phyloP scores from a whole-genome alignment of 2,329 filamentous ascomycete species.

The Clonostachys solani region DNA sequence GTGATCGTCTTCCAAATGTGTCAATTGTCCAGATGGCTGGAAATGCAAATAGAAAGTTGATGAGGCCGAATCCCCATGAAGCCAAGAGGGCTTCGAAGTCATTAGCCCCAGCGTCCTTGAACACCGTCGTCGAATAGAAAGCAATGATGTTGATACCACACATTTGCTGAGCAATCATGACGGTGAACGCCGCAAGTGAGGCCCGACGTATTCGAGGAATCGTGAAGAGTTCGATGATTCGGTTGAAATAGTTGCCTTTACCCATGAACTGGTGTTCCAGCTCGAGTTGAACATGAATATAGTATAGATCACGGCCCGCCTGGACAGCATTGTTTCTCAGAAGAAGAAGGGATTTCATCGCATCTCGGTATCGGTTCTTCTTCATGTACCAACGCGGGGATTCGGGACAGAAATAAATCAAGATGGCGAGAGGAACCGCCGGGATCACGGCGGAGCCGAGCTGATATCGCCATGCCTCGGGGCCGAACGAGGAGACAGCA shows the following conservation, averaged over 20 bases:
- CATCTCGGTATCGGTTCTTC: conserved; percentile 56
- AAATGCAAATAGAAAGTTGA: conserved; percentile 54
- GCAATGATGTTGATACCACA: conserved; percentile 70
- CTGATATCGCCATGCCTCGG: conserved; percentile 55
- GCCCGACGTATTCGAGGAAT: conserved; percentile 67
- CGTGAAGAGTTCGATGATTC: conserved; percentile 64
- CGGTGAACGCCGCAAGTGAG: conserved; percentile 69
- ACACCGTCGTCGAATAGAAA: conserved; percentile 68
- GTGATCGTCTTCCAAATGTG: conserved; percentile 47
- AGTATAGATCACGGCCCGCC: conserved; percentile 58
- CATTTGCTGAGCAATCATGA: conserved; percentile 78
- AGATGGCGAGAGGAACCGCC: conserved; percentile 47
- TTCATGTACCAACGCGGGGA: conserved; percentile 65
- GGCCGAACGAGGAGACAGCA: conserved; percentile 28
- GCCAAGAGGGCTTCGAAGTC: conserved; percentile 53
- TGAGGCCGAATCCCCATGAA: conserved; percentile 52
- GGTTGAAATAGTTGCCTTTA: conserved; percentile 52
- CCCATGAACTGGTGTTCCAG: conserved; percentile 49
- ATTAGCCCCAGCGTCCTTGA: conserved; percentile 50
- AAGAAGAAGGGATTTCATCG: conserved; percentile 49
- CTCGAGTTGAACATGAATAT: conserved; percentile 60
- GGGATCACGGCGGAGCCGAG: conserved; percentile 61
- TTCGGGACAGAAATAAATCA: conserved; percentile 64
- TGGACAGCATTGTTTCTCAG: conserved; percentile 52
- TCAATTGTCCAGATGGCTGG: conserved; percentile 58